Conservation (phyloP, 2,329 filamentous ascomycete genomes). For the Botrytis galanthina region DNA sequence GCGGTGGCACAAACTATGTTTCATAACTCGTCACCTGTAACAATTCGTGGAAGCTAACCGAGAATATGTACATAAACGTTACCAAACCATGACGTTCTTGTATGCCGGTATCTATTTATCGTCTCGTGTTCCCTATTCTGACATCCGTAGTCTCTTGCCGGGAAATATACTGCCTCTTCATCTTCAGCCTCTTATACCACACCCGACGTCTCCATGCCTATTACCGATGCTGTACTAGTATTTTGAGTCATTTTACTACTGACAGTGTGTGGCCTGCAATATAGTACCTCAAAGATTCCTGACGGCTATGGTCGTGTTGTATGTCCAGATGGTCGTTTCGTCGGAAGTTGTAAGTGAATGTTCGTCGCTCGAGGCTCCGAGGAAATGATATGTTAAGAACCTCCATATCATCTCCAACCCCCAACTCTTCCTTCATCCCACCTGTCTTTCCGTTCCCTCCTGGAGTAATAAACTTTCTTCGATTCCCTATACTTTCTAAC, state of each 20-base stretch:
- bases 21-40: not conserved
- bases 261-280: not conserved
- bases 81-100: not conserved
- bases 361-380: constrained; percentile 25
- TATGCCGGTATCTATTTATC: not conserved
- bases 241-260: not conserved
- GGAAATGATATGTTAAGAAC: not conserved
- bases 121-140: not conserved
- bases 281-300: not conserved
- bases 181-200: not conserved
- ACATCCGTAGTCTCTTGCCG: not conserved
- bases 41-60: not conserved
- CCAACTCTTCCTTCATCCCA: constrained; percentile 97
- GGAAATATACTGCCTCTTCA: not conserved
- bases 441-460: constrained; percentile 82
- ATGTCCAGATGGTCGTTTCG: not conserved
- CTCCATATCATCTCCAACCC: constrained; percentile 72
- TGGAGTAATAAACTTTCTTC: constrained; percentile 72
- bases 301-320: not conserved
- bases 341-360: not conserved
- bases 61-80: not conserved
- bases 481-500: constrained; percentile 77
- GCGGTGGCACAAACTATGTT: not conserved
- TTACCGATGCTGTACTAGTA: not conserved
- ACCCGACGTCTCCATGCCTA: not conserved